A percentile compares a stretch with the other conserved stretches of the same genome.
phyloP scores from a whole-genome alignment of 495 filamentous ascomycete genomes.

The Hypoxylon crocopeplum region DNA sequence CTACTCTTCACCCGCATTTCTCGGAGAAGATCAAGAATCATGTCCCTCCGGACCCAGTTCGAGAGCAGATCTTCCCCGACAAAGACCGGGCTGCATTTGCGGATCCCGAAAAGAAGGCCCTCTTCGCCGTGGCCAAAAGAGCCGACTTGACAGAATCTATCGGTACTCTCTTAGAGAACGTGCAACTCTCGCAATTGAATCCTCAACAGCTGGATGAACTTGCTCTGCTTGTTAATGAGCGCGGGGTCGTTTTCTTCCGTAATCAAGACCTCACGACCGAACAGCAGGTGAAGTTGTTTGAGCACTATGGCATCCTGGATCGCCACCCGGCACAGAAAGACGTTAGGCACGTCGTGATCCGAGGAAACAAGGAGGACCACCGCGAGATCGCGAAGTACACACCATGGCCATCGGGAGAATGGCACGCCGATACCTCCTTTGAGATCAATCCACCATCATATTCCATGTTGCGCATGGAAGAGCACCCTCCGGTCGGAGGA shows the following conservation, averaged over 20 bases:
- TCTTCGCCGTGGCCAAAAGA: slow-evolving; percentile 53
- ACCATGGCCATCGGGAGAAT: slow-evolving; percentile 49
- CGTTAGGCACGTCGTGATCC: slow-evolving; percentile 37
- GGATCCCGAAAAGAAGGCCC: slow-evolving; percentile 57
- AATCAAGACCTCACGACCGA: slow-evolving; percentile 60
- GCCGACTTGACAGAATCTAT: slow-evolving; percentile 61
- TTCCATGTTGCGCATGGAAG: slow-evolving; percentile 61
- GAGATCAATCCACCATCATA: slow-evolving; percentile 61
- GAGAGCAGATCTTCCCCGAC: slow-evolving; percentile 49
- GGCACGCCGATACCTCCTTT: slow-evolving; percentile 60
- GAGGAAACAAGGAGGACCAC: slow-evolving; percentile 39
- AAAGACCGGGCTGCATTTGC: slow-evolving; percentile 59
- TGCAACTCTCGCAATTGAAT: slow-evolving; percentile 55
- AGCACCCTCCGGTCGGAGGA: slow-evolving; percentile 60
- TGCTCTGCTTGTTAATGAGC: slow-evolving; percentile 53
- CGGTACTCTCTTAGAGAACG: slow-evolving; percentile 54
- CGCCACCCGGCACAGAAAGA: slow-evolving; percentile 59
- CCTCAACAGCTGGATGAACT: slow-evolving; percentile 53
- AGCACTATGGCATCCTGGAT: slow-evolving; percentile 59
- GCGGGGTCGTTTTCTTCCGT: slow-evolving; percentile 58
- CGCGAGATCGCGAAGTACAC: slow-evolving; percentile 39
- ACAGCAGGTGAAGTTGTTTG: slow-evolving; percentile 57
- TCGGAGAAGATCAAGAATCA: slow-evolving; percentile 63
- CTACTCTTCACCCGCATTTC: slow-evolving; percentile 65
- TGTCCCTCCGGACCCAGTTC: slow-evolving; percentile 53